Evolutionary conservation across 306 rosid species (phyloP).

Genomic region (Vicia faba): DNA sequence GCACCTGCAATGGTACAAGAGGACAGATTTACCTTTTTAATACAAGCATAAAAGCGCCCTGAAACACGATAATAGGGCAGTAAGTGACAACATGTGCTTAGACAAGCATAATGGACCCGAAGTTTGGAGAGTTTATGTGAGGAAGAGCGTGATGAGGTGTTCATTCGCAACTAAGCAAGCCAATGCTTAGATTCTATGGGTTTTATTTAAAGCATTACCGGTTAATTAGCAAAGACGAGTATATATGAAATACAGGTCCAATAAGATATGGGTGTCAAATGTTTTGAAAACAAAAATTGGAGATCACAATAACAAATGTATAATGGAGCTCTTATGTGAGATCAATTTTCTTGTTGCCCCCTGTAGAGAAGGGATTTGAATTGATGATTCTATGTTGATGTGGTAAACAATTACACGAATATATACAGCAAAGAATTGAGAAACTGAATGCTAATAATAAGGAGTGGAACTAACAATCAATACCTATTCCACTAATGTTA

Average conservation of each 20-base stretch:
- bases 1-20: conserved; percentile 23
- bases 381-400: too few species aligned
- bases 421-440: too few species aligned
- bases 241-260: conserved; percentile 1
- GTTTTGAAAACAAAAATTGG: not conserved
- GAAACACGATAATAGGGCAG: not conserved
- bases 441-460: too few species aligned
- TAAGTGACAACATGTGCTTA: too few species aligned
- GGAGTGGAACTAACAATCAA: too few species aligned
- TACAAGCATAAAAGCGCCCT: not conserved
- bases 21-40: not conserved
- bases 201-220: not conserved
- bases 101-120: too few species aligned
- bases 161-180: not conserved
- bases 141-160: not conserved
- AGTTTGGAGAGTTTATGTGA: too few species aligned
- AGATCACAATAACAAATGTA: conserved; percentile 21
- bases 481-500: too few species aligned
- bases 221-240: conserved; percentile 1
- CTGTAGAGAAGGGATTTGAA: too few species aligned
- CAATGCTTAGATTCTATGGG: not conserved
- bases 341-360: not conserved
- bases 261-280: not conserved
- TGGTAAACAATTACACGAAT: too few species aligned
- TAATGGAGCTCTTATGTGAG: not conserved